phyloP scores from a whole-genome alignment of 1,139 yeast species.

The Trichomonascaceae sp. region DNA sequence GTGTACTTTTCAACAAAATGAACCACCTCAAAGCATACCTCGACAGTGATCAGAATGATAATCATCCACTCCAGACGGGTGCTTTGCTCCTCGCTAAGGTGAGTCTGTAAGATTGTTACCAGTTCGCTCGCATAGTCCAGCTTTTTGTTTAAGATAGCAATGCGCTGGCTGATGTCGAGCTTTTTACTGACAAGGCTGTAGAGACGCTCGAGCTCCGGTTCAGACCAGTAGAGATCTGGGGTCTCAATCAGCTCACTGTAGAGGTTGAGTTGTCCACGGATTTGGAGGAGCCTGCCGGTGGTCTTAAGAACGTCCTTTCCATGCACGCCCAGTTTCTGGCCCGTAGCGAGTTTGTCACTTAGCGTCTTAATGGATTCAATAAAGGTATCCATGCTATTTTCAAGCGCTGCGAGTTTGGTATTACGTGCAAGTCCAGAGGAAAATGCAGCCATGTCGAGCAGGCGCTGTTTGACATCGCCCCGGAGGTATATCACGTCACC shows the following conservation, averaged over 20 bases:
- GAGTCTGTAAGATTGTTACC: conserved; percentile 61
- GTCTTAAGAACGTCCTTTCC: conserved; percentile 53
- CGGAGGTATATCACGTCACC: conserved; percentile 60
- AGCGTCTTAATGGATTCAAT: conserved; percentile 48
- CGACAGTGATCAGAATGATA: conserved; percentile 67
- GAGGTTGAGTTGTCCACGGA: conserved; percentile 70
- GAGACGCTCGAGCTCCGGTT: conserved; percentile 66
- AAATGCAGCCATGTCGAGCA: conserved; percentile 76
- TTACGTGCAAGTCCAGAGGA: conserved; percentile 80
- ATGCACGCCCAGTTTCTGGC: conserved; percentile 37
- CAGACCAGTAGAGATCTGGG: conserved; percentile 89
- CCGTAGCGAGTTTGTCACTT: conserved; percentile 54
- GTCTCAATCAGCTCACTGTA: conserved; percentile 87
- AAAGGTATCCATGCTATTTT: conserved; percentile 55
- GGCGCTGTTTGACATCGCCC: conserved; percentile 36
- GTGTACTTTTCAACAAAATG: conserved; percentile 42
- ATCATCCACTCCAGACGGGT: conserved; percentile 80
- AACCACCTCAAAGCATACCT: conserved; percentile 65
- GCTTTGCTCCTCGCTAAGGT: conserved; percentile 64
- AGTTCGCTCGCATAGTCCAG: conserved; percentile 86
- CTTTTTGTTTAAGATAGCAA: conserved; percentile 66
- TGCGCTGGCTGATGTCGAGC: conserved; percentile 65
- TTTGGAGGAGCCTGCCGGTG: conserved; percentile 60
- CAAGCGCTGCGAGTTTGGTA: conserved; percentile 71
- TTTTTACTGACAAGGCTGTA: conserved; percentile 58